phyloP scores from a whole-genome alignment of 139 green algal species.

The Chlorella sp. region DNA sequence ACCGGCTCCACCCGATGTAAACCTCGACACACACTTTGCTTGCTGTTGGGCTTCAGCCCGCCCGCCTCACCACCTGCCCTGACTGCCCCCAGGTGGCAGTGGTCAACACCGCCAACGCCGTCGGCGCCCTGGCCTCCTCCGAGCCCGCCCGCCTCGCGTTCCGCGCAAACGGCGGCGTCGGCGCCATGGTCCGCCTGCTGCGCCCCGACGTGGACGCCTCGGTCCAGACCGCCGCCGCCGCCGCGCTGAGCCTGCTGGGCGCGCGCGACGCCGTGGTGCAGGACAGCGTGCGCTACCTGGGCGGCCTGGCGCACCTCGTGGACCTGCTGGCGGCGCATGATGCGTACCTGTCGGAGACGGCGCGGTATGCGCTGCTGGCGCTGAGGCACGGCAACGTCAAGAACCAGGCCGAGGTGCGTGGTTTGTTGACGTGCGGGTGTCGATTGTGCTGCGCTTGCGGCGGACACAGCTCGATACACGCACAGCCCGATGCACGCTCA shows the following conservation, averaged over 20 bases:
- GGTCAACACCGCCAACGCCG: conserved; percentile 22
- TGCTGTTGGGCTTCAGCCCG: conserved; percentile 14
- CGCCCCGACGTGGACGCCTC: conserved; percentile 28
- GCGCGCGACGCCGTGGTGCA: conserved; percentile 37
- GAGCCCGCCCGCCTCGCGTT: conserved; percentile 5
- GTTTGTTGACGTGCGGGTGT: neutral
- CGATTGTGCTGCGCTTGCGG: too few relatives aligned
- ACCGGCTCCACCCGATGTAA: too few relatives aligned
- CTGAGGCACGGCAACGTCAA: conserved; percentile 37
- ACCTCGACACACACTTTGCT: too few relatives aligned
- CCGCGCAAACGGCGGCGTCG: conserved; percentile 22
- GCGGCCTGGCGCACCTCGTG: conserved; percentile 32
- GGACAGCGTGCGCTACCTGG: conserved; percentile 40
- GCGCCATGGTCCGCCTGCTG: conserved; percentile 39
- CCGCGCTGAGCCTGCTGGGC: conserved; percentile 27
- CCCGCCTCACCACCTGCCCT: neutral
- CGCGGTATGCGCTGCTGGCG: conserved; percentile 18
- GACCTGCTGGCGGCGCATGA: conserved; percentile 30
- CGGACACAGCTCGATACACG: too few relatives aligned
- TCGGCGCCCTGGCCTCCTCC: conserved; percentile 17
- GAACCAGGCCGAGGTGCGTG: conserved; percentile 22
- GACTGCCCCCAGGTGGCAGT: conserved; percentile 18
- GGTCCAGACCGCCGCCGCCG: conserved; percentile 18
- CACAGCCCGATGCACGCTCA: neutral
- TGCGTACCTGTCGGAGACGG: conserved; percentile 26